Evolutionary conservation across 495 filamentous ascomycete genomes (phyloP), one percentile per base, ranked within the genome.

Genomic region (Podospora fimiseda): DNA sequence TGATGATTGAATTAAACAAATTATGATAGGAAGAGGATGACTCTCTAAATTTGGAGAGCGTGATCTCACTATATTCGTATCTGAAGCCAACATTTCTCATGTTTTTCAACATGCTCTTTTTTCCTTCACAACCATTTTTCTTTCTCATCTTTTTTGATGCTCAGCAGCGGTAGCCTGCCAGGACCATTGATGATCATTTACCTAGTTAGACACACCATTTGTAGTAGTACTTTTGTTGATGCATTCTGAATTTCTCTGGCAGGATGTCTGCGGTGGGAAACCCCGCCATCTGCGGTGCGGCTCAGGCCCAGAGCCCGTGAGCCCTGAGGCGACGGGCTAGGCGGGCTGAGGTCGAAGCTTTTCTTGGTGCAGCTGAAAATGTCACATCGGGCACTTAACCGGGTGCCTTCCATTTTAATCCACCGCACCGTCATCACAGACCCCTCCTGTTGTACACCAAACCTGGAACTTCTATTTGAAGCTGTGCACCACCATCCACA

Each of bases 1-100:
- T 81, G 78, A 81, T 80, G 78, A 81, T 77, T 69, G 63, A 57
- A 63, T 49, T 50, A 69, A 59, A 69, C 65, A 63, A 69, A 59
- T 58, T 56, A 76, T 75, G 74, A 81, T 81, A 81, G 78, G 78
- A 81, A 81, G 78, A 81, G 75, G 65, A 67, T 74, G 75, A 78
- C 73, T 67, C 65, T 70, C 71, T 66, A 46, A 55, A 59, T 53
- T 53, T 43, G 56, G 65, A 69, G 73, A 72, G 69, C 71, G 69
- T 81, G 78, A 80, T 80, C 70, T 76, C 69, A 79, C 49, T 42
- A 72, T 60, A 55, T 67, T 58, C 43, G 69, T 40, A 73, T 80
- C 78, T 81, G 78, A 81, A 76, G 77, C 77, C 64, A 67, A 67
- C 42, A 23, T 49, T 36, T 2, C 20, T 53, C 27, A 48, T 42